A percentile compares a stretch with the other conserved stretches of the same genome.
These are phyloP conservation scores for Clavulina sp. DNA, from an alignment of 768 basidiomycete genomes.

Conservation along the genomic window DNA sequence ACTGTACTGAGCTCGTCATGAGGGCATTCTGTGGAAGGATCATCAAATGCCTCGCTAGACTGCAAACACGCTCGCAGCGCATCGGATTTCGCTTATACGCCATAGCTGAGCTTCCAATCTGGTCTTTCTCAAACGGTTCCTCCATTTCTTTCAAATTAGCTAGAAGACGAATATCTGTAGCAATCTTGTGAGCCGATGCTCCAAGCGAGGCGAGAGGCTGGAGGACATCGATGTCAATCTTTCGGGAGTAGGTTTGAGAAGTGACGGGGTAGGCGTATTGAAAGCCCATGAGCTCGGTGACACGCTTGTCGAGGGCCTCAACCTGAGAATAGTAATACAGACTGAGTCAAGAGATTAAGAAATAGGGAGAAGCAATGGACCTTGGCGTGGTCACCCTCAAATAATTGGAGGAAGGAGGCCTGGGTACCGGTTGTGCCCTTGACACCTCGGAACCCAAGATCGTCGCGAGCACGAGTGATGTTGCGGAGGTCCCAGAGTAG, in stretches of 20 bases:
- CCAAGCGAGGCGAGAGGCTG: constrained; percentile 79
- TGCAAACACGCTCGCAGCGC: constrained; percentile 96
- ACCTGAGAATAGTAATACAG: constrained; percentile 31
- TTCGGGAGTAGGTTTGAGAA: constrained; percentile 95
- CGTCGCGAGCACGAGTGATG: constrained; percentile 72
- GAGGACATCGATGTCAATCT: constrained; percentile 88
- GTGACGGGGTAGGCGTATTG: constrained; percentile 93
- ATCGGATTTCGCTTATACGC: constrained; percentile 99
- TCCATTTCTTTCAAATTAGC: constrained; percentile 98
- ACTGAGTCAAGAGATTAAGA: background rate
- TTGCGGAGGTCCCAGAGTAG: constrained; percentile 93
- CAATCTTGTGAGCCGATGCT: constrained; percentile 95
- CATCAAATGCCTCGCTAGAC: constrained; percentile 90
- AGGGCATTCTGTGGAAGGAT: constrained; percentile 88
- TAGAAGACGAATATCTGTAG: constrained; percentile 82
- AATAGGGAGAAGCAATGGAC: constrained; percentile 19
- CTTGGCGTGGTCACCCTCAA: constrained; percentile 91
- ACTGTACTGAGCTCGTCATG: constrained; percentile 88
- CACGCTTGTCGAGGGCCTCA: constrained; percentile 69
- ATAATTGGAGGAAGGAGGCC: constrained; percentile 84
- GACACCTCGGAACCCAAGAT: constrained; percentile 92
- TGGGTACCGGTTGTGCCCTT: constrained; percentile 99
- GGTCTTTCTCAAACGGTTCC: constrained; percentile 96
- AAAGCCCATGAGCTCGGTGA: constrained; percentile 86
- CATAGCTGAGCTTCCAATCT: constrained; percentile 96